Evolutionary conservation across 78 protist species (phyloP).

Genomic region (Dictyostelium brefeldianum): DNA sequence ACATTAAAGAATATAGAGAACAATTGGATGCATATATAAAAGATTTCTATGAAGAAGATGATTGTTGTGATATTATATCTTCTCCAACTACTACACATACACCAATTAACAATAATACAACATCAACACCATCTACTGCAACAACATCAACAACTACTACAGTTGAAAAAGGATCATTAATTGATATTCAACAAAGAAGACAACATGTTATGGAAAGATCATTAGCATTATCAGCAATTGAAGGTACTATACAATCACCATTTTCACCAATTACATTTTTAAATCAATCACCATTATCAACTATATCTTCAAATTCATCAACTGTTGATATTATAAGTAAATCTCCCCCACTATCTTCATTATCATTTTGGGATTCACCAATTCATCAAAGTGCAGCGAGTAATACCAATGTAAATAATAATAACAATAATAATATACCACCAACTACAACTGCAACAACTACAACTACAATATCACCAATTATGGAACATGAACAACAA

Average conservation of each 20-base stretch:
- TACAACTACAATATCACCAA: slow-evolving; percentile 4
- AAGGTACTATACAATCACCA: slow-evolving; percentile 11
- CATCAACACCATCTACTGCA: not conserved
- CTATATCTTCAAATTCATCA: not conserved
- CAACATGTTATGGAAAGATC: slow-evolving; percentile 29
- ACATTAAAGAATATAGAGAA: slow-evolving; percentile 62
- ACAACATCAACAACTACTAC: not conserved
- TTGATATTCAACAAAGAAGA: not conserved
- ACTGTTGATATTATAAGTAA: not conserved
- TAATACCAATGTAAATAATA: not conserved
- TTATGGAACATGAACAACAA: slow-evolving; percentile 25
- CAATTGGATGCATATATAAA: slow-evolving; percentile 43
- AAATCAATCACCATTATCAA: not conserved
- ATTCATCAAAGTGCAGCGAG: not conserved
- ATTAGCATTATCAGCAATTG: slow-evolving; percentile 18
- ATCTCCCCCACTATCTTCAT: slow-evolving; percentile 36
- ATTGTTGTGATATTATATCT: not conserved
- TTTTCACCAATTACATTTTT: slow-evolving; percentile 37
- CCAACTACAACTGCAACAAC: not conserved
- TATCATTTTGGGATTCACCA: slow-evolving; percentile 75
- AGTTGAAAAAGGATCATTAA: not conserved
- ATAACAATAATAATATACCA: not conserved
- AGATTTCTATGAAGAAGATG: slow-evolving; percentile 63
- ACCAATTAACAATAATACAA: not conserved
- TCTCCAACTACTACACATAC: not conserved